Percentiles rank a stretch among this genome's conserved stretches.
These are phyloP conservation scores for Brachypodium distachyon DNA, from an alignment of 202 grass and related monocot genomes.

Conservation along the genomic window DNA sequence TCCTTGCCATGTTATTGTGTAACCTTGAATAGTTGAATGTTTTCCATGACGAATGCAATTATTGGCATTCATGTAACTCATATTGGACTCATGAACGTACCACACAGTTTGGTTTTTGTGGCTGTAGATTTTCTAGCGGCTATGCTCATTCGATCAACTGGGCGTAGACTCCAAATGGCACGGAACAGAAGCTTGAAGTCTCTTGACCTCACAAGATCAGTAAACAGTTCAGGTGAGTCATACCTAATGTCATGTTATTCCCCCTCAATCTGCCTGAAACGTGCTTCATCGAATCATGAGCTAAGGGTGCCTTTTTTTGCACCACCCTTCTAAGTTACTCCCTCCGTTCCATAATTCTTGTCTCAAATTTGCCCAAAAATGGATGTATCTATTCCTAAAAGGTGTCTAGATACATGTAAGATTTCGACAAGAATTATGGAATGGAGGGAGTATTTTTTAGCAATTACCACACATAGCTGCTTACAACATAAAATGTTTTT, in stretches of 20 bases:
- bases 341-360: no score
- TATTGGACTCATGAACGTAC: slow-evolving; percentile 50
- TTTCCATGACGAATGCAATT: background rate
- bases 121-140: slow-evolving; percentile 88
- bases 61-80: background rate
- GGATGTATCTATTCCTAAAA: no score
- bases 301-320: background rate
- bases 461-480: background rate
- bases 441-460: no score
- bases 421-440: no score
- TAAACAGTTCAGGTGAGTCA: slow-evolving; percentile 52
- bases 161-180: slow-evolving; percentile 55
- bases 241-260: background rate
- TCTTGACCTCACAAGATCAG: slow-evolving; percentile 49
- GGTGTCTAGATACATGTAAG: no score
- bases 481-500: slow-evolving; percentile 7
- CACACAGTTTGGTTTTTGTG: slow-evolving; percentile 97
- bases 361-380: no score
- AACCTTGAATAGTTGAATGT: background rate
- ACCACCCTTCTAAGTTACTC: no score
- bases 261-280: background rate
- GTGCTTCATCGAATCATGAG: background rate
- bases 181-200: slow-evolving; percentile 46
- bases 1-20: background rate
- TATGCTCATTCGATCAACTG: slow-evolving; percentile 80